Evolutionary conservation across 352 stramenopile species (phyloP), one percentile per base, ranked within the genome.

Genomic region (Elongisporangium senticosum): DNA sequence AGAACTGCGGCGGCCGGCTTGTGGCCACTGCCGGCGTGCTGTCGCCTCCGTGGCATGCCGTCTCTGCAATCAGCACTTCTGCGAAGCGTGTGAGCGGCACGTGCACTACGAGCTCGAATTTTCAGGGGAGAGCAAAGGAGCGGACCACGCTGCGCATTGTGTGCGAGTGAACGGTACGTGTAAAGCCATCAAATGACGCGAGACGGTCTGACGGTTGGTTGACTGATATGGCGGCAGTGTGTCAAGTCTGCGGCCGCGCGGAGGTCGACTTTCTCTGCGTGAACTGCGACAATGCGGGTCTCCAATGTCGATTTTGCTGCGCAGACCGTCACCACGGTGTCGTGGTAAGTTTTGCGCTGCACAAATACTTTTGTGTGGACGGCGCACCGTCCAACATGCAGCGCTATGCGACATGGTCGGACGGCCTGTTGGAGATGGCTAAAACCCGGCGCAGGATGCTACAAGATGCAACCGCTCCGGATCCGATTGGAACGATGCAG

Each of bases 271-370:
- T 91, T 14, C 75, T 79, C 37, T 91, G 82, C 53, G 15, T 74
- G 2, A 69, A 71, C 28, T 91, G 82, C 62, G 65, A 70, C 22
- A 63, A 43, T 43, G 33, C 33, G 13, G 33, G 54, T 48, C 79
- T 85, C 58, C 74, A 86, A 59, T 91, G 82, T 24, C 69, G 85
- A n/a, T 37, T 37, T 3, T 91, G 82, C 66, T 89, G 77, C 57
- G 63, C 63, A 0, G 49, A 50, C 13, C 74, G 74, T 40, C 76
- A 86, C 48, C 40, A 43, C 11, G 33, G 11, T 4, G 33, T 43
- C 33, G 33, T 43, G 11, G 33, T 6, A 4, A 43, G 33, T 10
- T 43, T 43, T 10, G 33, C 33, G 33, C 33, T 43, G 4, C 81
- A 91, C 55, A 72, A 77, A n/a, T 86, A 71, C 63, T 75, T 87